phyloP scores from a whole-genome alignment of 2,329 filamentous ascomycete genomes.

The Diaporthe batatas region DNA sequence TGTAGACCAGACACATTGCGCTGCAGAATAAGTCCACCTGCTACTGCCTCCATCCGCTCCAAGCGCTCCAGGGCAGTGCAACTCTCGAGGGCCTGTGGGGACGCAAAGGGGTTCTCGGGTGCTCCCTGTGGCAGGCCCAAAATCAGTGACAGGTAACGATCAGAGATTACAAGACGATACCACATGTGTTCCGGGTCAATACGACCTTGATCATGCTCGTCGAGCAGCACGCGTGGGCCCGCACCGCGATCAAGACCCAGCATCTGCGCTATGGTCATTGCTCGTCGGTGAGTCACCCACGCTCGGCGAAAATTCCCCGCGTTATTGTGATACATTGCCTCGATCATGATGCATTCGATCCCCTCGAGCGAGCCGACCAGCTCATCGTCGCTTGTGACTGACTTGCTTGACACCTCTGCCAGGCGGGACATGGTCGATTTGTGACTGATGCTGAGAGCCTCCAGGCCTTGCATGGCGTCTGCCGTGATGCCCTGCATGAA shows the following conservation, averaged over 20 bases:
- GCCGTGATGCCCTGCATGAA: constrained; percentile 49
- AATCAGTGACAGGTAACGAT: constrained; percentile 63
- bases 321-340: constrained; percentile 61
- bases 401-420: constrained; percentile 48
- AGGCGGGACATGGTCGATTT: constrained; percentile 46
- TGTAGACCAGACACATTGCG: constrained; percentile 50
- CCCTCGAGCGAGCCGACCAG: constrained; percentile 61
- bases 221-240: constrained; percentile 45
- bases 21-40: constrained; percentile 55
- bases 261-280: constrained; percentile 51
- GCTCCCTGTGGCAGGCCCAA: constrained; percentile 60
- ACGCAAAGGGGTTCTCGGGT: constrained; percentile 48
- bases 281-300: constrained; percentile 61
- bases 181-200: constrained; percentile 57
- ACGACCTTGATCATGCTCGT: constrained; percentile 45
- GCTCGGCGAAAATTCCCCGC: constrained; percentile 60
- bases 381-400: constrained; percentile 62
- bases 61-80: constrained; percentile 51
- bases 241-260: constrained; percentile 40
- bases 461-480: background rate
- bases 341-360: constrained; percentile 64
- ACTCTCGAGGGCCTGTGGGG: constrained; percentile 47
- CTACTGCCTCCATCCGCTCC: constrained; percentile 52
- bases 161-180: constrained; percentile 59
- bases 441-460: constrained; percentile 42